Conservation (phyloP, 495 filamentous ascomycete species). For the Talaromyces liani region DNA sequence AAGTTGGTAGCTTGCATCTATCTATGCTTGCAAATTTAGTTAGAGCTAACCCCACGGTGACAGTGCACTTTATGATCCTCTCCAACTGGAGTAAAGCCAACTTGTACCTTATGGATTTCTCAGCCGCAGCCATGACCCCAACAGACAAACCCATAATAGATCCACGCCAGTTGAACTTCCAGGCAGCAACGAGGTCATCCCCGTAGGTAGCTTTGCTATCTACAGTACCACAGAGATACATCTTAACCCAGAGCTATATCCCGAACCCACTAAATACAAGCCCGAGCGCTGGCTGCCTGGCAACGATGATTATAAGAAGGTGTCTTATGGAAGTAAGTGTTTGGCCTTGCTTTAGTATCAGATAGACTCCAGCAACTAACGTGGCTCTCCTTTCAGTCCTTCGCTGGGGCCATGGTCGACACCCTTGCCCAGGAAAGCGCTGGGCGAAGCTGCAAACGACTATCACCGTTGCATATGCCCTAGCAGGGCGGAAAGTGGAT, state of each 20-base stretch:
- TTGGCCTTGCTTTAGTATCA: not conserved
- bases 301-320: conserved; percentile 36
- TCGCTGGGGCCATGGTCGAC: conserved; percentile 37
- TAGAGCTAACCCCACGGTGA: too few relatives aligned
- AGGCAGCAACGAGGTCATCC: conserved; percentile 33
- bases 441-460: conserved; percentile 43
- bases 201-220: conserved; percentile 27
- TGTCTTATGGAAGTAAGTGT: conserved; percentile 17
- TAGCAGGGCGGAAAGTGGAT: conserved; percentile 21
- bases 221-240: conserved; percentile 24
- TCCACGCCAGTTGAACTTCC: conserved; percentile 27
- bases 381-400: conserved; percentile 9
- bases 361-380: not conserved
- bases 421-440: conserved; percentile 32
- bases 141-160: not conserved
- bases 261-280: conserved; percentile 33
- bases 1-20: too few relatives aligned
- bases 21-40: too few relatives aligned
- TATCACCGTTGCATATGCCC: conserved; percentile 34
- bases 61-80: too few relatives aligned
- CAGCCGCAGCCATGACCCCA: too few relatives aligned
- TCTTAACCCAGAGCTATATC: conserved; percentile 34
- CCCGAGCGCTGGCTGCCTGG: conserved; percentile 34
- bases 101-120: too few relatives aligned
- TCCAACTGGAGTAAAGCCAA: too few relatives aligned